Evolutionary conservation across 345 rosid genomes (phyloP).

Genomic region (Limnanthes douglasii): DNA sequence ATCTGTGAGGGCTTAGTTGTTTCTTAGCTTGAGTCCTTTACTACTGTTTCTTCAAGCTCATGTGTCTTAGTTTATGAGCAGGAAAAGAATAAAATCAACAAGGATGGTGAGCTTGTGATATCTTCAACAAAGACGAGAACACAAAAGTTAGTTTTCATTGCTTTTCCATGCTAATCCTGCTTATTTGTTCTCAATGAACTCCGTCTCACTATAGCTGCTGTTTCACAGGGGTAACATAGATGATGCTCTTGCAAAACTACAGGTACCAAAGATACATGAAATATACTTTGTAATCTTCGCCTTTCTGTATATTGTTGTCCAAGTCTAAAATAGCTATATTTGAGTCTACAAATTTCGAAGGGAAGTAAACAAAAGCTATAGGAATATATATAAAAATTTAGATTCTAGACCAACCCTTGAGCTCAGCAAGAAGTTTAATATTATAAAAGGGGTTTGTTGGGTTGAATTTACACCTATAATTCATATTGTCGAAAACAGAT

Average conservation of each 20-base stretch:
- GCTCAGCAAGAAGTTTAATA: too few species aligned
- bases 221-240: conserved; percentile 76
- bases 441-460: too few species aligned
- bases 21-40: neutral
- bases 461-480: too few species aligned
- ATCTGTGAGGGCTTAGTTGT: too few species aligned
- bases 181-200: conserved; percentile 1
- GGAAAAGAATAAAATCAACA: conserved; percentile 96
- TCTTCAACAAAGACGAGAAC: conserved; percentile 94
- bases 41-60: conserved; percentile 2
- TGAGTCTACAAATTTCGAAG: too few species aligned
- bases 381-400: too few species aligned
- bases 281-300: neutral
- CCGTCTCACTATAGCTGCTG: conserved; percentile 7
- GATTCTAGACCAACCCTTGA: too few species aligned
- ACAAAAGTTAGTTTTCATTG: conserved; percentile 38
- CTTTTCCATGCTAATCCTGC: neutral
- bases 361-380: too few species aligned
- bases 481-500: too few species aligned
- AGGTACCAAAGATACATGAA: conserved; percentile 27
- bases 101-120: conserved; percentile 92
- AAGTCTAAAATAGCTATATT: neutral
- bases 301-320: neutral
- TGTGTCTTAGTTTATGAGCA: conserved; percentile 15
- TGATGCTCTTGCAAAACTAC: conserved; percentile 76